Evolutionary conservation across 176 grass and related monocot species (phyloP).

Genomic region (Stipa capillata): DNA sequence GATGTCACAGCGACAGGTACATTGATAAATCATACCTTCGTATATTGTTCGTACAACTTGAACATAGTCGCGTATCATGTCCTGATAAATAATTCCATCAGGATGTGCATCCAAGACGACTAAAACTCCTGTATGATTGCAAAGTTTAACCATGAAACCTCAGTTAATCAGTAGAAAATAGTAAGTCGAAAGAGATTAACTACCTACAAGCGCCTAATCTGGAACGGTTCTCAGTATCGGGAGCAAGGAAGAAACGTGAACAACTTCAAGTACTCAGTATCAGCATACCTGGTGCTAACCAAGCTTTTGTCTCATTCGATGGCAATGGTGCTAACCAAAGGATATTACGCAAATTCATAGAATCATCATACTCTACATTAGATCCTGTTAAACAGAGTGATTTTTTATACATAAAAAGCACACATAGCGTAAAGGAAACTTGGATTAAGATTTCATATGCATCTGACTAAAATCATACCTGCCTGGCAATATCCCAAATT

Average conservation of each 20-base stretch:
- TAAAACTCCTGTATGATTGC: constrained; percentile 48
- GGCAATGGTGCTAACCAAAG: constrained; percentile 86
- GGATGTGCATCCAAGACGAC: constrained; percentile 79
- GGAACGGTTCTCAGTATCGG: neutral
- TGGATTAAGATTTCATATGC: neutral
- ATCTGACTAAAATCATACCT: constrained; percentile 33
- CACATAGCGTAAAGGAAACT: neutral
- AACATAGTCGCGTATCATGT: constrained; percentile 72
- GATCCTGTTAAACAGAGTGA: constrained; percentile 39
- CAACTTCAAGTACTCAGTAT: neutral
- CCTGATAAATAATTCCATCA: constrained; percentile 73
- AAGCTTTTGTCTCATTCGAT: constrained; percentile 50
- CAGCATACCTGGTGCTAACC: constrained; percentile 63
- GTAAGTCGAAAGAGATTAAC: neutral
- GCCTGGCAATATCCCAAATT: constrained; percentile 79
- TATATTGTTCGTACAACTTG: constrained; percentile 70
- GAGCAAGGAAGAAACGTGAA: neutral
- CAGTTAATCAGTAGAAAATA: neutral
- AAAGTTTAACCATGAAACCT: neutral
- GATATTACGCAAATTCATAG: constrained; percentile 86
- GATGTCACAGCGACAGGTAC: neutral
- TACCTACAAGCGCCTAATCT: neutral
- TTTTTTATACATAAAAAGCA: neutral
- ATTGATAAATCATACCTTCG: constrained; percentile 46
- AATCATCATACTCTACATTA: constrained; percentile 62